Base-by-base conservation (phyloP, 169 alveolate genomes). In the Cytauxzoon felis region DNA sequence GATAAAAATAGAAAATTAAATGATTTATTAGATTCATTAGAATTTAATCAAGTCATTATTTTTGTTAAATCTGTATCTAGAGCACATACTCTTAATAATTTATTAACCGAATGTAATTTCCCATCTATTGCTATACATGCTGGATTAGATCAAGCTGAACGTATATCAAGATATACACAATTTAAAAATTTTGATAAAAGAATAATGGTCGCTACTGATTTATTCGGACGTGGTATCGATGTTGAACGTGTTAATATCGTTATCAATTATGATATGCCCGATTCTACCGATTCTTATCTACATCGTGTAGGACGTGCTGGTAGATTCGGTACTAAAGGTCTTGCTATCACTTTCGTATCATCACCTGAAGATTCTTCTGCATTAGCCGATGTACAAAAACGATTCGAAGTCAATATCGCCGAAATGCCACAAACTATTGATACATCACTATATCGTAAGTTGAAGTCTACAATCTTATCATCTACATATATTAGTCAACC, bases 171-270 rank as follows among this genome's bases (percentile, higher is more conserved):
- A 50, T 97, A 95, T 86, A 92, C 91, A 75, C 93, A 93, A 75
- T 98, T 97, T 95, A 98, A 97, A 90, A 93, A 95, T 45, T 95
- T 95, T 67, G 95, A 96, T 82, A 95, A 95, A 88, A 91, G 99
- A 69, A 95, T 98, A 62, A 89, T 98, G 94, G 99, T 98, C 8
- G 97, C 99, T 11, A 98, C 99, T 24, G 99, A 98, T 78, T 82
- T 98, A 56, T 96, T 97, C 87, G 99, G 99, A 34, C 94, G 99
- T 68, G 99, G 99, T 45, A 97, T 98, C 54, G 99, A 98, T 80
- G 96, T 98, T 43, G 99, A 97, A 76, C 95, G 98, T 62, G 99
- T 98, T 67, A 98, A 98, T 81, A 96, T 97, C 50, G 99, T 98
- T 30, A 95, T 98, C 87, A 98, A 98, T 93, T 96, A 94, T 90